Base-by-base conservation (phyloP, 2,329 filamentous ascomycete genomes). In the Knufia fluminis region DNA sequence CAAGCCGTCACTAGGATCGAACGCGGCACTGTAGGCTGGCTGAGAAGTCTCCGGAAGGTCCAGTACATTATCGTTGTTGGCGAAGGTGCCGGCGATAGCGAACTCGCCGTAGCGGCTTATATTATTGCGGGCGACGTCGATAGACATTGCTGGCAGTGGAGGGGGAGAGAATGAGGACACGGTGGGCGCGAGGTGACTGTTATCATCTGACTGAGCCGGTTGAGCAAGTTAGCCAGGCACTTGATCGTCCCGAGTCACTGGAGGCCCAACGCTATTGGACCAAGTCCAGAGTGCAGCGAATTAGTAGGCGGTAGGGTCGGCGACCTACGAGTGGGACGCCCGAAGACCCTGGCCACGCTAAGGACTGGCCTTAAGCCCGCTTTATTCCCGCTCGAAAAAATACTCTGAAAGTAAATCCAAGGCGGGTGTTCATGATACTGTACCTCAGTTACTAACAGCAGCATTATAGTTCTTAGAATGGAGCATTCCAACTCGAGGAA, bases 401-500 rank as follows among this genome's bases (percentile, higher is more conserved):
- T n/a, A n/a, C n/a, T n/a, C n/a, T n/a, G n/a, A n/a, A n/a, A n/a
- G n/a, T n/a, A n/a, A n/a, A n/a, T n/a, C n/a, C n/a, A n/a, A n/a
- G n/a, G n/a, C n/a, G n/a, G n/a, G n/a, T n/a, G n/a, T n/a, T n/a
- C n/a, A n/a, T n/a, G n/a, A n/a, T n/a, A n/a, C n/a, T n/a, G n/a
- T n/a, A n/a, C 17, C 12, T 12, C 12, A 17, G 35, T 40, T 17
- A 10, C 38, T 12, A 40, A 17, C 17, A 38, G 38, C 38, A 20
- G 17, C 19, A 22, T 22, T 17, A 20, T 4, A 12, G 22, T 40
- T 6, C 10, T 17, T 23, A 52, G 8, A 17, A 59, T 59, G 56
- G 54, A 49, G 12, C n/a, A 22, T 12, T 19, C 50, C 17, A 52
- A 49, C 8, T 55, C 57, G 14, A 74, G 77, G 64, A 86, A 86